A percentile compares a stretch with the other conserved stretches of the same genome.
These are phyloP conservation scores for Candida anutae DNA, from an alignment of 1,139 yeast genomes.

Conservation along the genomic window DNA sequence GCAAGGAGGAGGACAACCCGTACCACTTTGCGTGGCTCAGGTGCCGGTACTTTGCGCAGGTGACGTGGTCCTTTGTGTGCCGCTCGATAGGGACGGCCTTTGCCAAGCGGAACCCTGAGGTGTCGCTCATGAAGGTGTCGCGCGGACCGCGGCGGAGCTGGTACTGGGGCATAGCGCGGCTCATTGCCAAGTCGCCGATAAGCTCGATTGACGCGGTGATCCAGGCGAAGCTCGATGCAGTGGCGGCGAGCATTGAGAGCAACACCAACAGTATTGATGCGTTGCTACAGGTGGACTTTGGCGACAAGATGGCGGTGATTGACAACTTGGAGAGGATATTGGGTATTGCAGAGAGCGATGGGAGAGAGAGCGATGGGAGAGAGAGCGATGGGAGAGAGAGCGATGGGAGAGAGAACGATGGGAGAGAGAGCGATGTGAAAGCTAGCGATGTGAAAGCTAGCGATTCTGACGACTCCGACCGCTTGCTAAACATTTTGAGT, in stretches of 20 bases:
- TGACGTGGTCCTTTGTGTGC: slow-evolving; percentile 1
- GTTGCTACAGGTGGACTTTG: slow-evolving; percentile 12
- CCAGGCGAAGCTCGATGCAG: slow-evolving; percentile 10
- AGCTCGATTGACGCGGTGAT: slow-evolving; percentile 17
- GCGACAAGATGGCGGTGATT: slow-evolving; percentile 5
- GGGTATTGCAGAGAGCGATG: slow-evolving; percentile 2
- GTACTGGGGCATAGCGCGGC: slow-evolving; percentile 6
- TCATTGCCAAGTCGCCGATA: slow-evolving; percentile 12
- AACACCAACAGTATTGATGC: slow-evolving; percentile 18
- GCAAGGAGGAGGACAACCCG: slow-evolving; percentile 13
- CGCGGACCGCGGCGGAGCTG: slow-evolving; percentile 2
- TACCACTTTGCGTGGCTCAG: slow-evolving; percentile 8
- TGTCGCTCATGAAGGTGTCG: slow-evolving; percentile 4
- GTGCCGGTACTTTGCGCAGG: slow-evolving; percentile 4
- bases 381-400: no score
- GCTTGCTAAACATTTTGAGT: slow-evolving; percentile 6
- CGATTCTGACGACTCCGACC: slow-evolving; percentile 7
- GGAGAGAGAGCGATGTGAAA: slow-evolving; percentile 1
- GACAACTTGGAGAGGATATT: slow-evolving; percentile 8
- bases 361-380: slow-evolving; percentile 3
- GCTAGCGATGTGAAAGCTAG: slow-evolving; percentile 5
- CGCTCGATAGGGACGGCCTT: slow-evolving; percentile 2
- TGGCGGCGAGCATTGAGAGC: slow-evolving; percentile 13
- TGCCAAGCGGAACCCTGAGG: slow-evolving; percentile 5
- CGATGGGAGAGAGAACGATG: no score